Evolutionary conservation across 805 yeast species (phyloP).

Genomic region (Candida dajiaensis): DNA sequence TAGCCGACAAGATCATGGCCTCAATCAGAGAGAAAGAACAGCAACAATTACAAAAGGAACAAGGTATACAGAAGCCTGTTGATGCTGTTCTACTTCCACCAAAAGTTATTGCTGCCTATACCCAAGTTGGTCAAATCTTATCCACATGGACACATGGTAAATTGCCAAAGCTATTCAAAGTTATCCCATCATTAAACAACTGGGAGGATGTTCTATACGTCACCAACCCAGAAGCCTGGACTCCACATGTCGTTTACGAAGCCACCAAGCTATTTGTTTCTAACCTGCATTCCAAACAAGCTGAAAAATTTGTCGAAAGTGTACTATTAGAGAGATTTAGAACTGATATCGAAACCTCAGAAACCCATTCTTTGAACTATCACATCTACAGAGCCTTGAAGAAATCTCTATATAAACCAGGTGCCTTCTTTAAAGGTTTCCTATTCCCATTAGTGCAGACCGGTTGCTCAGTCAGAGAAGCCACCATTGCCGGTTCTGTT

Average conservation of each 20-base stretch:
- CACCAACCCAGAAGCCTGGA: constrained; percentile 90
- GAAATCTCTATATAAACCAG: constrained; percentile 92
- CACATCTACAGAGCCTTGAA: constrained; percentile 89
- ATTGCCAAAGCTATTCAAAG: constrained; percentile 93
- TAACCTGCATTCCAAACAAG: constrained; percentile 78
- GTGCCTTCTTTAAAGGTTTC: constrained; percentile 96
- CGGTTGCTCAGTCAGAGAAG: constrained; percentile 90
- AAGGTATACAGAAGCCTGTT: constrained; percentile 33
- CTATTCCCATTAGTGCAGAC: constrained; percentile 83
- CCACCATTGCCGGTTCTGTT: constrained; percentile 91
- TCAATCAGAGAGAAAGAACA: constrained; percentile 73
- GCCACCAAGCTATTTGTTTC: constrained; percentile 94
- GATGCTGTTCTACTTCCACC: constrained; percentile 90
- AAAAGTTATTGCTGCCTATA: constrained; percentile 91
- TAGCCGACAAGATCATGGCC: constrained; percentile 93
- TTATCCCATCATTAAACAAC: constrained; percentile 83
- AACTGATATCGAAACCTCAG: constrained; percentile 62
- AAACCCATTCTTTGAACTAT: constrained; percentile 77
- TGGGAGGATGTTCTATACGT: constrained; percentile 96
- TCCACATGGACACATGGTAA: constrained; percentile 93
- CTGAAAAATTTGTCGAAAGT: constrained; percentile 71
- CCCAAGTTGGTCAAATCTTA: constrained; percentile 82
- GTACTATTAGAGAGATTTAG: constrained; percentile 71
- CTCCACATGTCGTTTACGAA: constrained; percentile 90
- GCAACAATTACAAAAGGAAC: constrained; percentile 25